phyloP scores from a whole-genome alignment of 2,329 filamentous ascomycete species.

The Cladobotryum protrusum region DNA sequence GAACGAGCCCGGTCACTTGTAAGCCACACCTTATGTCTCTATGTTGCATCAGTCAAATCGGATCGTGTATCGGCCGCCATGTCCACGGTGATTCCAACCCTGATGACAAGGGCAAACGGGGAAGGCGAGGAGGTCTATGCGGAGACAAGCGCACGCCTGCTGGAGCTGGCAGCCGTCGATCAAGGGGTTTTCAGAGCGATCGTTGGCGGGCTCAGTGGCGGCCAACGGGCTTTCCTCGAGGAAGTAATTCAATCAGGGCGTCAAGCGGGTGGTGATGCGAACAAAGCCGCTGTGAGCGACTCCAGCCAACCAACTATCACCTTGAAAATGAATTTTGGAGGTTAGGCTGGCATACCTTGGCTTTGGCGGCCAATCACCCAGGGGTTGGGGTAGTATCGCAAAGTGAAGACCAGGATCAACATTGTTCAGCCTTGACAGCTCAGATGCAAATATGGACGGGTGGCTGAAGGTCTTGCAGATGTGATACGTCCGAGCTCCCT shows the following conservation, averaged over 20 bases:
- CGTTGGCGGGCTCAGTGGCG: slow-evolving; percentile 63
- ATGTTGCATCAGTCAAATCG: slow-evolving; percentile 46
- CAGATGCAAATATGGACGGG: not conserved
- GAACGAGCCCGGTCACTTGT: slow-evolving; percentile 67
- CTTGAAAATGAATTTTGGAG: slow-evolving; percentile 86
- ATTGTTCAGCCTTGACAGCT: not conserved
- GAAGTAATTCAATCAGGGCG: slow-evolving; percentile 66
- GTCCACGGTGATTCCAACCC: slow-evolving; percentile 68
- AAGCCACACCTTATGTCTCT: slow-evolving; percentile 69
- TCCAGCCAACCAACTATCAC: slow-evolving; percentile 74
- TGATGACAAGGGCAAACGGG: slow-evolving; percentile 65
- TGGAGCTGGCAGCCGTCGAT: slow-evolving; percentile 75
- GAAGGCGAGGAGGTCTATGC: slow-evolving; percentile 56
- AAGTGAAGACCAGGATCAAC: not conserved
- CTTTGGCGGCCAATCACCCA: not conserved
- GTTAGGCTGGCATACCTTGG: slow-evolving; percentile 18
- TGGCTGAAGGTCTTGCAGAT: too few species aligned
- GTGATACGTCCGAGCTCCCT: too few species aligned
- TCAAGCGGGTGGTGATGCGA: slow-evolving; percentile 35
- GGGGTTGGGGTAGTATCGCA: not conserved
- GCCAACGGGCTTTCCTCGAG: slow-evolving; percentile 73
- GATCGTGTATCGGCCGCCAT: slow-evolving; percentile 55
- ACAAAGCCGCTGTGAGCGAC: slow-evolving; percentile 35
- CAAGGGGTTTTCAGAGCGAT: slow-evolving; percentile 67
- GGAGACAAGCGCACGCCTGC: slow-evolving; percentile 68